These are phyloP conservation scores for Diaporthe nobilis DNA, from an alignment of 2,329 filamentous ascomycete species.

Conservation along the genomic window DNA sequence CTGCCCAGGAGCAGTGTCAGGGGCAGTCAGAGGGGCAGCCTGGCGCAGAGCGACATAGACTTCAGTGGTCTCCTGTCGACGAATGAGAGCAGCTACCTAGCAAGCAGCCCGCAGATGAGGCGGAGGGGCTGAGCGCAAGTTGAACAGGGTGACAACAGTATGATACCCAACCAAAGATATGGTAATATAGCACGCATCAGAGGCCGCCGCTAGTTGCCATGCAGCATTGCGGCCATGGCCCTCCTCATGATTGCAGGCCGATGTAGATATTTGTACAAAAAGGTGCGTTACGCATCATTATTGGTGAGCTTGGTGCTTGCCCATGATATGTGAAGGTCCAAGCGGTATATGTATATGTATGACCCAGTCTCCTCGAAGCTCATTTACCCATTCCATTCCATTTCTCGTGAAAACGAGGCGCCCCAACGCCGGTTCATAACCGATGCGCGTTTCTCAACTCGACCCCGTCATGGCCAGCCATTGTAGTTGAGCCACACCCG, in stretches of 20 bases:
- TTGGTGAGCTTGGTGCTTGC: conserved; percentile 29
- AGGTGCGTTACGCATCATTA: conserved; percentile 38
- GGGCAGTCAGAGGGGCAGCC: conserved; percentile 43
- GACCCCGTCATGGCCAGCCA: conserved; percentile 23
- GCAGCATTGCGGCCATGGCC: conserved; percentile 7
- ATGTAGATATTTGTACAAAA: conserved; percentile 20
- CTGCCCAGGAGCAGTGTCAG: conserved; percentile 42
- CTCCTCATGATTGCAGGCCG: neutral
- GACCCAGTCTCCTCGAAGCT: conserved; percentile 10
- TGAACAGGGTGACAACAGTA: neutral
- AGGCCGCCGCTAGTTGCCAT: neutral
- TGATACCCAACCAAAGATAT: conserved; percentile 34
- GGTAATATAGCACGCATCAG: neutral
- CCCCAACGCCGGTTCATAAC: conserved; percentile 38
- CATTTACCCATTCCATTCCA: conserved; percentile 19
- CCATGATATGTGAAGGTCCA: neutral
- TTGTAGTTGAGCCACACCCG: neutral
- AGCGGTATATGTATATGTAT: conserved; percentile 14
- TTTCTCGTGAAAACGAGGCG: conserved; percentile 15
- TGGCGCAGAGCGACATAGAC: conserved; percentile 64
- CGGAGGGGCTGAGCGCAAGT: conserved; percentile 45
- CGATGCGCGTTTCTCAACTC: conserved; percentile 18
- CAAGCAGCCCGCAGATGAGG: conserved; percentile 66
- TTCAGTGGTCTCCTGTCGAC: conserved; percentile 69
- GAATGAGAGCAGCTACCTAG: conserved; percentile 70